Conservation (phyloP, 1,284 basidiomycete genomes). For the Ustilago cynodontis region DNA sequence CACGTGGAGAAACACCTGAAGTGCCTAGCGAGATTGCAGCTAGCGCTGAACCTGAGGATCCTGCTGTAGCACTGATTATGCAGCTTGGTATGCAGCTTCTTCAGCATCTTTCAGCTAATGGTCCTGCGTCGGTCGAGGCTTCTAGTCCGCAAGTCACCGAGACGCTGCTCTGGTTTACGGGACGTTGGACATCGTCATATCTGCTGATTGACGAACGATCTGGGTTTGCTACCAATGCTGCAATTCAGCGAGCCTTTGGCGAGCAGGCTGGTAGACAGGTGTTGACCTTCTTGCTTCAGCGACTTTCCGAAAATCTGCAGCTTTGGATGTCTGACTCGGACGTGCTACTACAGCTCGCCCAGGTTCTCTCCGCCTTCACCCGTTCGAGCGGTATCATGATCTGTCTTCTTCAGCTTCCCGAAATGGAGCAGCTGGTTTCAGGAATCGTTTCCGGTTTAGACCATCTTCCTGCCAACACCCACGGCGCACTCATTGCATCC, state of each 20-base stretch:
- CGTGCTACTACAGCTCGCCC: constrained; percentile 59
- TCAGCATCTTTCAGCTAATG: constrained; percentile 41
- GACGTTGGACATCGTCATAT: constrained; percentile 64
- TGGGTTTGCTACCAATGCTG: constrained; percentile 37
- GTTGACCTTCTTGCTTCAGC: constrained; percentile 57
- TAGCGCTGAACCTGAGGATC: constrained; percentile 31
- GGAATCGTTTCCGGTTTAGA: constrained; percentile 52
- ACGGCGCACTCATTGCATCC: constrained; percentile 57
- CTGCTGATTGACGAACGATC: constrained; percentile 42
- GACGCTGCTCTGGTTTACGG: constrained; percentile 61
- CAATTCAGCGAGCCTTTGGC: constrained; percentile 45
- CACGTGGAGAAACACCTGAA: constrained; percentile 53
- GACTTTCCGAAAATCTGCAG: constrained; percentile 54
- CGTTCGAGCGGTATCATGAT: constrained; percentile 58
- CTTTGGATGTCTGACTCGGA: constrained; percentile 63
- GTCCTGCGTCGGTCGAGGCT: constrained; percentile 35
- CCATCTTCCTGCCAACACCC: constrained; percentile 57
- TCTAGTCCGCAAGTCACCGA: constrained; percentile 63
- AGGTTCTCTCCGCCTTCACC: constrained; percentile 55
- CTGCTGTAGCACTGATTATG: constrained; percentile 47
- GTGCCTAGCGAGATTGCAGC: constrained; percentile 48
- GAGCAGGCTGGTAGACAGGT: constrained; percentile 54
- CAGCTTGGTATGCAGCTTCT: constrained; percentile 54
- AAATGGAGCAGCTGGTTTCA: constrained; percentile 55
- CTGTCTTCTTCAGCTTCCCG: constrained; percentile 50